These are phyloP conservation scores for Linaria vulgaris DNA, from an alignment of 257 asterid genomes.

Conservation along the genomic window DNA sequence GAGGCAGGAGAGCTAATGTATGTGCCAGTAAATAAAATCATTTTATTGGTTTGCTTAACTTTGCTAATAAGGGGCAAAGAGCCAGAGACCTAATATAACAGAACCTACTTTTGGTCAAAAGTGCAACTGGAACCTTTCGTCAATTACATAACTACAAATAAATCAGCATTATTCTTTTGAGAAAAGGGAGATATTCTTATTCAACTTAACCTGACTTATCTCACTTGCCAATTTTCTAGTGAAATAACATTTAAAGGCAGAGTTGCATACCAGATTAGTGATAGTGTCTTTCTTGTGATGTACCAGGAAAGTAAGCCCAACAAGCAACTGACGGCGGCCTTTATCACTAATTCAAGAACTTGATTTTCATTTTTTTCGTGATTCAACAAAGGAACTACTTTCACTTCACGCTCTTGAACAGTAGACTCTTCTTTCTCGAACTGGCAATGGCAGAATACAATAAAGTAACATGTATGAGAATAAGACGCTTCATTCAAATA, in stretches of 20 bases:
- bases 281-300: constrained; percentile 32
- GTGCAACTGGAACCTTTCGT: too few relatives aligned
- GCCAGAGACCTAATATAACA: too few relatives aligned
- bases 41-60: too few relatives aligned
- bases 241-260: constrained; percentile 6
- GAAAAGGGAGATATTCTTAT: neutral
- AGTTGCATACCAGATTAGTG: constrained; percentile 30
- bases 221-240: neutral
- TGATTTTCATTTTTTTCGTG: constrained; percentile 26
- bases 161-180: too few relatives aligned
- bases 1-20: too few relatives aligned
- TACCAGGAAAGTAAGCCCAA: constrained; percentile 34
- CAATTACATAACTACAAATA: too few relatives aligned
- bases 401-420: constrained; percentile 30
- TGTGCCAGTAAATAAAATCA: too few relatives aligned
- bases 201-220: neutral
- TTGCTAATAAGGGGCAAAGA: too few relatives aligned
- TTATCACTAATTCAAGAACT: constrained; percentile 31
- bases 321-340: constrained; percentile 26
- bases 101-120: too few relatives aligned
- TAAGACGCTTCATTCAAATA: neutral
- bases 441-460: neutral
- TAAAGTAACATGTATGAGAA: neutral
- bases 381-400: constrained; percentile 17
- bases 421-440: constrained; percentile 21